These are phyloP conservation scores for Aspergillus chevalieri DNA, from an alignment of 2,329 filamentous ascomycete species.

Conservation along the genomic window DNA sequence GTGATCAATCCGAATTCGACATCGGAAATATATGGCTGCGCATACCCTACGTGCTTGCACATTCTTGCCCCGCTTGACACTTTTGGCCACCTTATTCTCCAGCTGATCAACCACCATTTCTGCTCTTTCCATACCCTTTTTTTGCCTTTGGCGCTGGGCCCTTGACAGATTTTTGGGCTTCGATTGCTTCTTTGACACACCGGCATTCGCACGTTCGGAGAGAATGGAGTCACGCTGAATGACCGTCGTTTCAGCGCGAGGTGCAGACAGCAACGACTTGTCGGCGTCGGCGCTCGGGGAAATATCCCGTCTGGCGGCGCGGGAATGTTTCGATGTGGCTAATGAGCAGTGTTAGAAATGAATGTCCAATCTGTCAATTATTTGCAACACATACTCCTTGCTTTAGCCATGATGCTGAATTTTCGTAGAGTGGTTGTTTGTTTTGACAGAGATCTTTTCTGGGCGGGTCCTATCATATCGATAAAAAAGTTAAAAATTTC, in stretches of 20 bases:
- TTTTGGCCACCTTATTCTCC: constrained; percentile 52
- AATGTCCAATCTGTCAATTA: constrained; percentile 1
- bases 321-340: constrained; percentile 52
- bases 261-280: constrained; percentile 42
- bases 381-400: constrained; percentile 21
- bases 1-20: not conserved
- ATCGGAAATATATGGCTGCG: not conserved
- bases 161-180: constrained; percentile 45
- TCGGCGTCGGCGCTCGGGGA: constrained; percentile 50
- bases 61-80: constrained; percentile 42
- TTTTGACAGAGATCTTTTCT: constrained; percentile 15
- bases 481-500: constrained; percentile 28
- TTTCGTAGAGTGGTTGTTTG: constrained; percentile 1
- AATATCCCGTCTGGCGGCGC: constrained; percentile 52
- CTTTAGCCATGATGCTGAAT: constrained; percentile 35
- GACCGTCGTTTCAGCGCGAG: constrained; percentile 34
- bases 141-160: constrained; percentile 49
- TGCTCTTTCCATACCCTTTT: constrained; percentile 51
- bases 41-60: constrained; percentile 44
- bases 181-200: constrained; percentile 49
- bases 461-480: constrained; percentile 27
- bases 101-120: constrained; percentile 50
- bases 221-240: constrained; percentile 42
- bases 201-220: constrained; percentile 43
- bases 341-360: constrained; percentile 6